A percentile compares a stretch with the other conserved stretches of the same genome.
Evolutionary conservation across 2,329 filamentous ascomycete genomes (phyloP).

Genomic region (Thielaviopsis euricoi): DNA sequence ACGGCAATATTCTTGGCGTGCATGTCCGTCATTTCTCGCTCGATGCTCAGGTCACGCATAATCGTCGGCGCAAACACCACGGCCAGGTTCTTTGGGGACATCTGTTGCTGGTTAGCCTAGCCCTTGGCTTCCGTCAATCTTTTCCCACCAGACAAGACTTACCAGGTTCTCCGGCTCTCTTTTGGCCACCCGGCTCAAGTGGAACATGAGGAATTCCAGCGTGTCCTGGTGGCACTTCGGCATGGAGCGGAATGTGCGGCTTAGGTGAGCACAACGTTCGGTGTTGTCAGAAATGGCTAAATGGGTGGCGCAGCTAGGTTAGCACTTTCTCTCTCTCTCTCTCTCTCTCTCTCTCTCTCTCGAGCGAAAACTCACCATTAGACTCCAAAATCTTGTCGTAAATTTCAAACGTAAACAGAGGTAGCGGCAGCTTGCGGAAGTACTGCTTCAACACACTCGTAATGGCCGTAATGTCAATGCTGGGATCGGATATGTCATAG

Average conservation of each 20-base stretch:
- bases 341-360: too few relatives aligned
- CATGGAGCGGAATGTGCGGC: constrained; percentile 58
- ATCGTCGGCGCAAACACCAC: constrained; percentile 97
- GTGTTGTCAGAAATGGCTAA: constrained; percentile 46
- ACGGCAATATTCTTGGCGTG: constrained; percentile 82
- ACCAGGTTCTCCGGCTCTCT: constrained; percentile 73
- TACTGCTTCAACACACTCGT: constrained; percentile 96
- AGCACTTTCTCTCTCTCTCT: not conserved
- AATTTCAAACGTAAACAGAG: constrained; percentile 79
- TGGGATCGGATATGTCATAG: constrained; percentile 84
- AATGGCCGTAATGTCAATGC: constrained; percentile 88
- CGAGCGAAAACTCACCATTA: constrained; percentile 37
- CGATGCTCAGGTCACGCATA: constrained; percentile 78
- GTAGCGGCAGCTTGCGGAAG: constrained; percentile 80
- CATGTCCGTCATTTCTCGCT: constrained; percentile 93
- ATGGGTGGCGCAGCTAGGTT: constrained; percentile 6
- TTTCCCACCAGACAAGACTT: constrained; percentile 19
- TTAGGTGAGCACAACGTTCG: constrained; percentile 55
- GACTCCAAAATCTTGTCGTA: constrained; percentile 83
- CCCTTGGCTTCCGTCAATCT: not conserved
- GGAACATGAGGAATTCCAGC: constrained; percentile 85
- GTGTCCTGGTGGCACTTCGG: constrained; percentile 76
- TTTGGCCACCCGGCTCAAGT: constrained; percentile 71
- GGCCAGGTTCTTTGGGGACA: constrained; percentile 90
- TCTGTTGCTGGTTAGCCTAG: constrained; percentile 29